These are phyloP conservation scores for Phaeosphaeriaceae sp. DNA, from an alignment of 2,329 filamentous ascomycete species.

Conservation along the genomic window DNA sequence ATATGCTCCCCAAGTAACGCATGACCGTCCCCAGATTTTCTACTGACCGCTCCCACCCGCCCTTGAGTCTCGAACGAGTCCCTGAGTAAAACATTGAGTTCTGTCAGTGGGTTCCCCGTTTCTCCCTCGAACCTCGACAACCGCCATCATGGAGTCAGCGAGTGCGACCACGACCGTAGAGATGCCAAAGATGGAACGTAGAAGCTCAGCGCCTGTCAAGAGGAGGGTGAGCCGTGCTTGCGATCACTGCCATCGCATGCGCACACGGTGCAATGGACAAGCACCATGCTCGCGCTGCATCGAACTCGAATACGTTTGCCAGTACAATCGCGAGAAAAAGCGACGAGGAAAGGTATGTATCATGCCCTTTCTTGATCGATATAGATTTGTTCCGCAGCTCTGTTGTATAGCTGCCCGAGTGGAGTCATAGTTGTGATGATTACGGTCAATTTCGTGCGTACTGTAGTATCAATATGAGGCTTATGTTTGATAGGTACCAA, in stretches of 20 bases:
- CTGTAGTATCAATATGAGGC: not conserved
- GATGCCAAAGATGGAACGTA: constrained; percentile 40
- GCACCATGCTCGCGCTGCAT: constrained; percentile 90
- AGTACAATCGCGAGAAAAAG: constrained; percentile 91
- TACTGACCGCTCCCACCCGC: constrained; percentile 28
- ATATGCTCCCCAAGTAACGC: constrained; percentile 45
- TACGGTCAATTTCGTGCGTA: not conserved
- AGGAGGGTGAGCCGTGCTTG: constrained; percentile 90
- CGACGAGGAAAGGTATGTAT: constrained; percentile 88
- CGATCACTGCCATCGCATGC: constrained; percentile 93
- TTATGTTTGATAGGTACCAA: constrained; percentile 39
- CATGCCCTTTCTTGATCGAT: constrained; percentile 38
- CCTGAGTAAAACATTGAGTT: not conserved
- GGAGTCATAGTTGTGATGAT: not conserved
- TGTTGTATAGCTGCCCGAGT: not conserved
- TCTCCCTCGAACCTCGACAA: constrained; percentile 1
- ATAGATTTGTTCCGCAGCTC: not conserved
- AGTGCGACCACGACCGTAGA: constrained; percentile 21
- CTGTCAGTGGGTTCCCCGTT: not conserved
- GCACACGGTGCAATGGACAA: constrained; percentile 93
- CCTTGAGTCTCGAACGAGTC: constrained; percentile 7
- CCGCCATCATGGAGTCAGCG: constrained; percentile 34
- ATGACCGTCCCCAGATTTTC: constrained; percentile 42
- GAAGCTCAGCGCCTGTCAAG: constrained; percentile 69
- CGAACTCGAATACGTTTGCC: constrained; percentile 79